A percentile compares a stretch with the other conserved stretches of the same genome.
Evolutionary conservation across 1,284 basidiomycete genomes (phyloP).

Genomic region (Cryptococcus sp.): DNA sequence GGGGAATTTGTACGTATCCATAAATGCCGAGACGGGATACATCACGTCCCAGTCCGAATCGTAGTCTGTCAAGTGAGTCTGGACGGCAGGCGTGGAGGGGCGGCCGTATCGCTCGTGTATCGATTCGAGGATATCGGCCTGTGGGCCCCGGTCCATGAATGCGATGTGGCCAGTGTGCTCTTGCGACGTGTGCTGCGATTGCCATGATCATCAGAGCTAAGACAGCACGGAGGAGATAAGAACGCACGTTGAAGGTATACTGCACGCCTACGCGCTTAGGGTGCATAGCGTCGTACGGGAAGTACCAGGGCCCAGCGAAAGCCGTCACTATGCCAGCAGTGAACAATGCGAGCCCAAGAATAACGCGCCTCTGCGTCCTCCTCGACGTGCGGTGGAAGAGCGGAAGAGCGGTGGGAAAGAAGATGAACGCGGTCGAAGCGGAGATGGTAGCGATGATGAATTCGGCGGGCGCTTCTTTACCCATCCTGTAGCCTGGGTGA

Average conservation of each 20-base stretch:
- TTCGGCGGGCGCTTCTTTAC: slow-evolving; percentile 70
- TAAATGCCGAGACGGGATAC: slow-evolving; percentile 72
- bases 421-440: slow-evolving; percentile 61
- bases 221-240: neutral
- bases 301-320: slow-evolving; percentile 62
- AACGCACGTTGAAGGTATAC: slow-evolving; percentile 80
- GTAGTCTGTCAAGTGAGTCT: slow-evolving; percentile 42
- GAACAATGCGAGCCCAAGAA: slow-evolving; percentile 59
- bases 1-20: slow-evolving; percentile 46
- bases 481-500: neutral
- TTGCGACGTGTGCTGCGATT: slow-evolving; percentile 65
- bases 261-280: slow-evolving; percentile 86
- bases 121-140: slow-evolving; percentile 47
- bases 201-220: neutral
- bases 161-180: slow-evolving; percentile 81
- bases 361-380: slow-evolving; percentile 55
- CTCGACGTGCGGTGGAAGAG: slow-evolving; percentile 71
- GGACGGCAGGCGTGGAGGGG: slow-evolving; percentile 22
- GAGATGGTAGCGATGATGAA: slow-evolving; percentile 83
- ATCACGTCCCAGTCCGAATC: slow-evolving; percentile 76
- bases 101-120: slow-evolving; percentile 65
- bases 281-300: slow-evolving; percentile 79
- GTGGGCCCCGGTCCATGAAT: slow-evolving; percentile 76
- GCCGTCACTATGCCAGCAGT: slow-evolving; percentile 61
- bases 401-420: slow-evolving; percentile 64